Conservation (phyloP, 2,329 filamentous ascomycete genomes). For the Talaromyces sp. region DNA sequence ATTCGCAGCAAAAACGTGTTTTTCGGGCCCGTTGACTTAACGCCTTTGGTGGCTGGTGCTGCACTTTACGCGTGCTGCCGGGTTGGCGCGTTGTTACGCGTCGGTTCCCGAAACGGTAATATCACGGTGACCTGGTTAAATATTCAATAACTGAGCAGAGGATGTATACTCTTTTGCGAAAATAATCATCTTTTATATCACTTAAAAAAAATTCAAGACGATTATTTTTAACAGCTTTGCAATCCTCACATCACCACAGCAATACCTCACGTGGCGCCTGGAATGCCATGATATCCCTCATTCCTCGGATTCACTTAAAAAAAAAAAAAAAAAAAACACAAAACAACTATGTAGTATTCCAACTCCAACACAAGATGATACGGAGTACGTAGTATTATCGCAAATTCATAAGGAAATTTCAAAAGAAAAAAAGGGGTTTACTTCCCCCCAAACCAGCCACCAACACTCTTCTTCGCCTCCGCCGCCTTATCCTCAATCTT, state of each 20-base stretch:
- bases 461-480: constrained; percentile 78
- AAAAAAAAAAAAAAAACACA: too few species aligned
- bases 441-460: constrained; percentile 71
- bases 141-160: too few species aligned
- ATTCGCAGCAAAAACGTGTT: not conserved
- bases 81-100: not conserved
- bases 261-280: not conserved
- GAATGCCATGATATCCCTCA: not conserved
- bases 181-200: not conserved
- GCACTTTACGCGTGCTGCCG: not conserved
- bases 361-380: too few species aligned
- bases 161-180: too few species aligned
- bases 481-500: constrained; percentile 71
- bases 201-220: not conserved
- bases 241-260: constrained; percentile 7
- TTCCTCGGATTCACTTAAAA: not conserved
- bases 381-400: too few species aligned
- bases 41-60: not conserved
- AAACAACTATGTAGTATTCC: too few species aligned
- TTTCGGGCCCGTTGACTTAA: too few species aligned
- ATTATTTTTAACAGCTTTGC: not conserved
- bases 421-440: not conserved
- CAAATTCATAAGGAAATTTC: too few species aligned
- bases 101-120: not conserved
- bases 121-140: not conserved